Percentiles rank a stretch among this genome's conserved stretches.
These are phyloP conservation scores for Microbotryum lychnidis-dioicae DNA, from an alignment of 1,284 basidiomycete genomes.

Conservation along the genomic window DNA sequence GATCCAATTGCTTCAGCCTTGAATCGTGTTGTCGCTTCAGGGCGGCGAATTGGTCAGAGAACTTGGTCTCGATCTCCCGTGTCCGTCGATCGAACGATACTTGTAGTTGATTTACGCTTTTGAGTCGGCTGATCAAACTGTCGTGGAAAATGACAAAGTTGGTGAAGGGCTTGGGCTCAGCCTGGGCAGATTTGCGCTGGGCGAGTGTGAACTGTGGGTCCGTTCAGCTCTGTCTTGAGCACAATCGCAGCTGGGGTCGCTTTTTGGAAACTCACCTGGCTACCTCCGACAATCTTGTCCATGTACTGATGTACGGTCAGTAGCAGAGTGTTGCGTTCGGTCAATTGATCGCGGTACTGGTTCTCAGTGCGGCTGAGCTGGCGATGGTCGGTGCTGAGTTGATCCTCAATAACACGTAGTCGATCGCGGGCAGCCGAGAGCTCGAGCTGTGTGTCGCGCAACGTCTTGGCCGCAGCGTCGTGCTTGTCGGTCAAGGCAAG, in stretches of 20 bases:
- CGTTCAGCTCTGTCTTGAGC: not conserved
- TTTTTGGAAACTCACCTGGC: not conserved
- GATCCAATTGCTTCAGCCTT: conserved; percentile 86
- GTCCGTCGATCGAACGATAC: conserved; percentile 74
- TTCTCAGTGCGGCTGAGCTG: conserved; percentile 61
- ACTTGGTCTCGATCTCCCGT: conserved; percentile 68
- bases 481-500: conserved; percentile 78
- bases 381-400: conserved; percentile 75
- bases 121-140: conserved; percentile 79
- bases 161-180: conserved; percentile 80
- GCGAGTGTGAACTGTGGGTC: not conserved
- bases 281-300: conserved; percentile 64
- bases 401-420: conserved; percentile 65
- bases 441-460: conserved; percentile 43
- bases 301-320: conserved; percentile 90
- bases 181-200: conserved; percentile 36
- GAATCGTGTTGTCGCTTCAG: conserved; percentile 81
- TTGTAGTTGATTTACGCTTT: conserved; percentile 72
- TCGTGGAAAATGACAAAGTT: conserved; percentile 88
- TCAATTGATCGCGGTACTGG: conserved; percentile 79
- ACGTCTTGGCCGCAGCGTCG: conserved; percentile 53
- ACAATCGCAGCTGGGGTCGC: not conserved
- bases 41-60: conserved; percentile 59
- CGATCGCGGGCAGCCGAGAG: conserved; percentile 59
- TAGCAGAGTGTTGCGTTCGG: conserved; percentile 82